A percentile compares a stretch with the other conserved stretches of the same genome.
Conservation (phyloP, 2,329 filamentous ascomycete genomes). For the Sclerotinia sclerotiorum region DNA sequence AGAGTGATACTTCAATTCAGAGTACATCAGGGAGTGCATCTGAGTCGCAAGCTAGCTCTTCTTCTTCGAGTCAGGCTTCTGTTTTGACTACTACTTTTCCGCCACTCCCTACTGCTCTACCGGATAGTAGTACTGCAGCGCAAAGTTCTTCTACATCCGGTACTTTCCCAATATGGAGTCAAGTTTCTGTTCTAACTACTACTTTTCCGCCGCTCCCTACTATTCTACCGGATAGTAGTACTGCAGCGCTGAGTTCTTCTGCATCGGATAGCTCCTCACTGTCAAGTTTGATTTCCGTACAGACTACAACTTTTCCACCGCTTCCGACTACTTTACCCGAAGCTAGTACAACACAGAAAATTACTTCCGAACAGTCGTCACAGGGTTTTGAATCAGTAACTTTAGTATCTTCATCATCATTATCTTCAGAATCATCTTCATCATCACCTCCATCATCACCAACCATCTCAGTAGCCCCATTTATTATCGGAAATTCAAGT, state of each 20-base stretch:
- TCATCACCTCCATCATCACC: background rate
- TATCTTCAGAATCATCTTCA: background rate
- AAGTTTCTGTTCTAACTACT: background rate
- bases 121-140: background rate
- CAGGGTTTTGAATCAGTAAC: background rate
- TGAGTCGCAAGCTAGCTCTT: background rate
- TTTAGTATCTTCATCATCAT: background rate
- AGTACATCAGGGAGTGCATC: background rate
- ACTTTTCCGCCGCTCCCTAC: background rate
- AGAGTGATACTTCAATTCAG: background rate
- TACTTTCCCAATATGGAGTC: background rate
- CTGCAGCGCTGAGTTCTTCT: background rate
- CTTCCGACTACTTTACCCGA: background rate
- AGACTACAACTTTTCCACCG: background rate
- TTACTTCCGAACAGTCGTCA: background rate
- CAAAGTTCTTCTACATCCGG: background rate
- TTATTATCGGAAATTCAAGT: background rate
- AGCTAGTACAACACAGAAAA: background rate
- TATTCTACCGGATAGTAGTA: background rate
- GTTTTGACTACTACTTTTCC: background rate
- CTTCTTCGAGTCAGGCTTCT: background rate
- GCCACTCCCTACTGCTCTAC: background rate
- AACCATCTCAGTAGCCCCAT: constrained; percentile 2
- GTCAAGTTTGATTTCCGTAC: background rate
- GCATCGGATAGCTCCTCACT: background rate